phyloP scores from a whole-genome alignment of 2,329 filamentous ascomycete species.

The Trichophyton equinum region DNA sequence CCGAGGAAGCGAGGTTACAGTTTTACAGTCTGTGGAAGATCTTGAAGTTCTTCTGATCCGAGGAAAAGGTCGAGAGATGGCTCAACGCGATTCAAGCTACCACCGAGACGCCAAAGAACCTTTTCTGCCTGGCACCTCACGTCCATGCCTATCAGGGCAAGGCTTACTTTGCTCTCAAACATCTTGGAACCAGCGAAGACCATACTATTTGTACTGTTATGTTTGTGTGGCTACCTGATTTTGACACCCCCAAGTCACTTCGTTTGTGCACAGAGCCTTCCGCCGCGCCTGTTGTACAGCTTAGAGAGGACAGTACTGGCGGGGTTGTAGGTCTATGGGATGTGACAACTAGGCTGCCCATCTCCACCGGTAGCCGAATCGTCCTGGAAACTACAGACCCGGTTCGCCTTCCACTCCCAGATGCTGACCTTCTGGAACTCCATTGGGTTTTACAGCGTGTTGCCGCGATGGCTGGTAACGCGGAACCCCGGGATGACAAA shows the following conservation, averaged over 20 bases:
- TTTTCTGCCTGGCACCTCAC: conserved; percentile 8
- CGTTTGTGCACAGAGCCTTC: neutral
- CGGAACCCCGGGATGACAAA: conserved; percentile 1
- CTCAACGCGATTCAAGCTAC: conserved; percentile 3
- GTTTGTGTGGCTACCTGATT: conserved; percentile 8
- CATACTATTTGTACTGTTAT: neutral
- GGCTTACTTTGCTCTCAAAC: neutral
- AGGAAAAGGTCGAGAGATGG: conserved; percentile 8
- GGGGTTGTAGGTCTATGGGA: conserved; percentile 2
- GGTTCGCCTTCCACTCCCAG: conserved; percentile 6
- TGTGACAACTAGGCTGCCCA: conserved; percentile 1
- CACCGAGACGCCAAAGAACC: conserved; percentile 8
- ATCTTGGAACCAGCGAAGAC: neutral
- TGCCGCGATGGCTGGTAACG: conserved; percentile 5
- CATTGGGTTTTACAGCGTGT: conserved; percentile 8
- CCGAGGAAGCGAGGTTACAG: neutral
- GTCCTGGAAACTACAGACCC: conserved; percentile 1
- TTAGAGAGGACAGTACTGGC: neutral
- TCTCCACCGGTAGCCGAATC: neutral
- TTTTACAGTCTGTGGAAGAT: conserved; percentile 7
- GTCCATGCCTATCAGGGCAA: conserved; percentile 6
- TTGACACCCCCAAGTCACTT: neutral
- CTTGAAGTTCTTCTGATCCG: conserved; percentile 8
- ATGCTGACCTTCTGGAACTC: conserved; percentile 5
- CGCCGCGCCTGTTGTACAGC: neutral